Evolutionary conservation across 164 flowering plant genomes (phyloP).

Genomic region (Nymphaea thermarum): DNA sequence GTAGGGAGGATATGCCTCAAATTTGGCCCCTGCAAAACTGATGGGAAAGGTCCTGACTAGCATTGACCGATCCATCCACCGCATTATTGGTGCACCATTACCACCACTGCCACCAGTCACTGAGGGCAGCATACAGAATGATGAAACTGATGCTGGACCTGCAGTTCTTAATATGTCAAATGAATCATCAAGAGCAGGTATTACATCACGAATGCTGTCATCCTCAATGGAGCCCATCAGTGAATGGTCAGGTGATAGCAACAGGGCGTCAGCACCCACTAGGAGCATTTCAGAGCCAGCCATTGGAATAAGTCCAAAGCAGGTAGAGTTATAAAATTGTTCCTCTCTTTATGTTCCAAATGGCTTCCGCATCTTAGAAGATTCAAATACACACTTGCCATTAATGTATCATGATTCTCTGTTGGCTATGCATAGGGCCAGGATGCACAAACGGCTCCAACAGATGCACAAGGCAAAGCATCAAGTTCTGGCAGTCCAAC

Average conservation of each 20-base stretch:
- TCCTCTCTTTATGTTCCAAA: too few species aligned
- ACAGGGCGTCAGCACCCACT: constrained; percentile 35
- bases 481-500: constrained; percentile 38
- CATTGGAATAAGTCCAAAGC: constrained; percentile 46
- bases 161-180: constrained; percentile 36
- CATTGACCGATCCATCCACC: constrained; percentile 79
- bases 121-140: constrained; percentile 24
- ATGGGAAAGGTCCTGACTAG: constrained; percentile 76
- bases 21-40: constrained; percentile 74
- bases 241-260: constrained; percentile 46
- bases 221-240: constrained; percentile 75
- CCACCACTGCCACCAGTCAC: constrained; percentile 52
- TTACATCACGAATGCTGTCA: constrained; percentile 70
- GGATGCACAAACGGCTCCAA: constrained; percentile 8
- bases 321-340: neutral
- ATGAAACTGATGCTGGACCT: constrained; percentile 30
- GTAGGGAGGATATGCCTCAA: constrained; percentile 80
- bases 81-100: constrained; percentile 86
- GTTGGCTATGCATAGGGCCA: neutral
- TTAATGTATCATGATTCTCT: too few species aligned
- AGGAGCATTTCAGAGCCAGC: constrained; percentile 97
- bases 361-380: too few species aligned
- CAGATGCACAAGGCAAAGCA: constrained; percentile 34
- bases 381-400: too few species aligned
- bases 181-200: constrained; percentile 75